Evolutionary conservation across 2,329 filamentous ascomycete genomes (phyloP), one percentile per base, ranked within the genome.

Genomic region (Aspergillus alliaceus): DNA sequence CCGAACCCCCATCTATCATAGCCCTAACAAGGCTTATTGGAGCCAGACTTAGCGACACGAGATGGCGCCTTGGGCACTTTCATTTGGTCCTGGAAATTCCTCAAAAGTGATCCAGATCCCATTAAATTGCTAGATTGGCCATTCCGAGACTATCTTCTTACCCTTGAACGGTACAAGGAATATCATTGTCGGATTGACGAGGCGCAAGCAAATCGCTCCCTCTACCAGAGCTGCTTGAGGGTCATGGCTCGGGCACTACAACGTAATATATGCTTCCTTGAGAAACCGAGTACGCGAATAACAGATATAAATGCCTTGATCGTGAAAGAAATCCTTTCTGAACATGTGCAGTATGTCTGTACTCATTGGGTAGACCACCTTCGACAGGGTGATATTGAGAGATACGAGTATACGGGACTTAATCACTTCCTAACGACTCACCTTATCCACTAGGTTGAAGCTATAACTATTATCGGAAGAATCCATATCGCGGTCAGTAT

Each of bases 131-230:
- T 58, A 2, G 52, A 58, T 42, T 34, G 42, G 1, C 55, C 56
- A 14, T 58, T 58, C 40, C 39, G 39, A n/a, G 56, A 58, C 22
- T 58, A 49, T 24, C 31, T 58, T 3, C 11, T 52, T 6, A n/a
- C 24, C 24, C 6, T 14, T 0, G 4, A 20, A 2, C 40, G 56
- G 20, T 58, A 40, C 24, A 42, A 22, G 2, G 15, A 25, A 31
- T 32, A 1, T 4, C 18, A 5, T 34, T 58, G 22, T n/a, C 29
- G 18, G 25, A 20, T 58, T 5, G 18, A 40, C 4, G 48, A 52
- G 14, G 31, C 39, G 2, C 15, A 29, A 27, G 24, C 31, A 2
- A 12, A 54, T 22, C 5, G 2, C 1, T 11, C 4, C 4, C 2
- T 54, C 8, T 54, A 48, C 24, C 9, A 22, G 2, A 6, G 18